Conservation (phyloP, 2,329 filamentous ascomycete species). For the Sarocladium brachiariae region DNA sequence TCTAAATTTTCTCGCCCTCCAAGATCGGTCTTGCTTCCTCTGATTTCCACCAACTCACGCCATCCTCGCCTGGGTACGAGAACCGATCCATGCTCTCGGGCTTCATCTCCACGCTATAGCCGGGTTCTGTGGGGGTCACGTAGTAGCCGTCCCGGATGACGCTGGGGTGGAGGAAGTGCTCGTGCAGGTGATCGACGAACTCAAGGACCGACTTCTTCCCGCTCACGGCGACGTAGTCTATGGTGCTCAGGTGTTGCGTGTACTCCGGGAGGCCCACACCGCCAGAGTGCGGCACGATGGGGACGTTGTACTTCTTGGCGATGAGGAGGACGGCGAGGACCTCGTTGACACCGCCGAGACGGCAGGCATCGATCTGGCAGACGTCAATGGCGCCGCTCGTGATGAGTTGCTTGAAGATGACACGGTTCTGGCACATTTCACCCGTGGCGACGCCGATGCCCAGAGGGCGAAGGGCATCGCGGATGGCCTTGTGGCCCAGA, state of each 20-base stretch:
- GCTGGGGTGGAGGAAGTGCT: slow-evolving; percentile 81
- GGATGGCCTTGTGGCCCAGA: slow-evolving; percentile 77
- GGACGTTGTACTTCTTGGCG: slow-evolving; percentile 70
- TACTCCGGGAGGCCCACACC: slow-evolving; percentile 89
- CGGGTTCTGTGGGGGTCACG: slow-evolving; percentile 73
- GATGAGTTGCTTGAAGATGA: slow-evolving; percentile 89
- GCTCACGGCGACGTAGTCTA: slow-evolving; percentile 50
- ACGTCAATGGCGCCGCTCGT: slow-evolving; percentile 75
- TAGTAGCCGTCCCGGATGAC: slow-evolving; percentile 81
- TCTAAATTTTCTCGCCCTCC: slow-evolving; percentile 50
- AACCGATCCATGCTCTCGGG: slow-evolving; percentile 75
- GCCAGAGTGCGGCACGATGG: slow-evolving; percentile 82
- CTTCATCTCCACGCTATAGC: slow-evolving; percentile 94
- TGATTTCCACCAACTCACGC: slow-evolving; percentile 79
- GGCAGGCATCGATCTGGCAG: slow-evolving; percentile 85
- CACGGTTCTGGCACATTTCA: slow-evolving; percentile 93
- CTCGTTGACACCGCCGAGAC: slow-evolving; percentile 85
- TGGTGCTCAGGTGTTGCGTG: slow-evolving; percentile 66
- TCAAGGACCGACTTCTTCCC: slow-evolving; percentile 78
- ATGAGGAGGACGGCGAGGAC: slow-evolving; percentile 84
- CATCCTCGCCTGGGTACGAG: slow-evolving; percentile 68
- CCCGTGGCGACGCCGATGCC: slow-evolving; percentile 82
- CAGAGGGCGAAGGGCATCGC: slow-evolving; percentile 67
- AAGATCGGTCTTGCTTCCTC: slow-evolving; percentile 72
- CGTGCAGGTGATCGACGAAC: slow-evolving; percentile 89